A percentile compares a stretch with the other conserved stretches of the same genome.
Evolutionary conservation across 805 yeast species (phyloP).

Genomic region (Ogataea haglerorum): DNA sequence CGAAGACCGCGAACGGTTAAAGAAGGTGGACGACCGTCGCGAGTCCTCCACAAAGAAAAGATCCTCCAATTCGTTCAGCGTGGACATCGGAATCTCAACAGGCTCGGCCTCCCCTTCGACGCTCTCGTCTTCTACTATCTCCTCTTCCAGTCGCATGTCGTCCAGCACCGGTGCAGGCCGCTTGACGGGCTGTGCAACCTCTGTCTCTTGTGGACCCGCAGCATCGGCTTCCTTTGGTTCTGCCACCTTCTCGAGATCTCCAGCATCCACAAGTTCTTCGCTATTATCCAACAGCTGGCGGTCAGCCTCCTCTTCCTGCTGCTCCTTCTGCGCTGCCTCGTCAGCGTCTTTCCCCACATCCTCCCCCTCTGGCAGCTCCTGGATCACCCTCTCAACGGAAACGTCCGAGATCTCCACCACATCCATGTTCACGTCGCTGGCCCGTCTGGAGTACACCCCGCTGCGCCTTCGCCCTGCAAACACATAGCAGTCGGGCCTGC

Average conservation of each 20-base stretch:
- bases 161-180: neutral
- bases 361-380: too few species aligned
- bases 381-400: slow-evolving; percentile 2
- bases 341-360: too few species aligned
- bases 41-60: slow-evolving; percentile 27
- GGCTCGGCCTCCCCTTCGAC: slow-evolving; percentile 18
- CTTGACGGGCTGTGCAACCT: neutral
- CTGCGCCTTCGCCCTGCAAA: slow-evolving; percentile 20
- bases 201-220: neutral
- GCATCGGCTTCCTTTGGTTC: neutral
- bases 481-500: slow-evolving; percentile 41
- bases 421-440: neutral
- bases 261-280: neutral
- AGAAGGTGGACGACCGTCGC: slow-evolving; percentile 27
- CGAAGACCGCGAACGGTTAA: slow-evolving; percentile 19
- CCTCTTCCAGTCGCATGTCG: neutral
- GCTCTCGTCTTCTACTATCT: slow-evolving; percentile 25
- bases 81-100: slow-evolving; percentile 41
- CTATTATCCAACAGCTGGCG: too few species aligned
- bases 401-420: slow-evolving; percentile 11
- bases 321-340: too few species aligned
- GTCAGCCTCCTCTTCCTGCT: too few species aligned
- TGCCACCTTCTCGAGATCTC: neutral
- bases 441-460: slow-evolving; percentile 1
- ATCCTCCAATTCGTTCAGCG: slow-evolving; percentile 31